Percentiles rank a stretch among this genome's conserved stretches.
Conservation (phyloP, 2,329 filamentous ascomycete species). For the Pestalotiopsis sp. region DNA sequence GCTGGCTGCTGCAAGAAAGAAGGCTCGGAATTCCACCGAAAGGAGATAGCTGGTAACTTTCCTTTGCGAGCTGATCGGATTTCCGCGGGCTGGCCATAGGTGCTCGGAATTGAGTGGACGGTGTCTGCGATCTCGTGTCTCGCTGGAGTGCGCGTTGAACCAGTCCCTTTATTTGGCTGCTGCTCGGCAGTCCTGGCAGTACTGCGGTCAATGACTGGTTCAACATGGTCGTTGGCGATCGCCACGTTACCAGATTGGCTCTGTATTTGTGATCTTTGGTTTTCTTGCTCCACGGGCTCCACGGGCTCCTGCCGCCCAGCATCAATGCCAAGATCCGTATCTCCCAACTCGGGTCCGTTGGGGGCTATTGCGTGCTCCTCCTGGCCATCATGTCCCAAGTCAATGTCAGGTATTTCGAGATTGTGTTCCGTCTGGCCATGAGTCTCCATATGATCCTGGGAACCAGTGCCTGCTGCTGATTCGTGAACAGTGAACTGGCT, state of each 20-base stretch:
- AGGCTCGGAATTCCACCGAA: too few species aligned
- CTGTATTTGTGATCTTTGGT: neutral
- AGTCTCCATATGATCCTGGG: neutral
- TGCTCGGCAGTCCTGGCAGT: neutral
- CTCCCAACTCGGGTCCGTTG: neutral
- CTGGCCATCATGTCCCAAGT: slow-evolving; percentile 1
- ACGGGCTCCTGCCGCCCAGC: neutral
- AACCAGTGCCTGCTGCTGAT: neutral
- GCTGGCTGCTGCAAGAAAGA: too few species aligned
- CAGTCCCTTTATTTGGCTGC: neutral
- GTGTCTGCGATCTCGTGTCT: neutral
- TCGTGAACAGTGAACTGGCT: slow-evolving; percentile 15
- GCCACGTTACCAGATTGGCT: neutral
- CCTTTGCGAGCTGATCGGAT: neutral
- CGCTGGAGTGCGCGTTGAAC: neutral
- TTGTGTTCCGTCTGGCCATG: neutral
- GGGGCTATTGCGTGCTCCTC: neutral
- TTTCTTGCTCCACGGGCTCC: neutral
- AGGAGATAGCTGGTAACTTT: too few species aligned
- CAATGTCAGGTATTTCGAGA: neutral
- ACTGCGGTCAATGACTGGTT: neutral
- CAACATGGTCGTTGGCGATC: neutral
- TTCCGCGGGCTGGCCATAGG: neutral
- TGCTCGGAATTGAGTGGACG: neutral
- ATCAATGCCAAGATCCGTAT: slow-evolving; percentile 1